Percentiles rank a stretch among this genome's conserved stretches.
phyloP scores from a whole-genome alignment of 768 basidiomycete genomes.

The Naganishia kalamii region DNA sequence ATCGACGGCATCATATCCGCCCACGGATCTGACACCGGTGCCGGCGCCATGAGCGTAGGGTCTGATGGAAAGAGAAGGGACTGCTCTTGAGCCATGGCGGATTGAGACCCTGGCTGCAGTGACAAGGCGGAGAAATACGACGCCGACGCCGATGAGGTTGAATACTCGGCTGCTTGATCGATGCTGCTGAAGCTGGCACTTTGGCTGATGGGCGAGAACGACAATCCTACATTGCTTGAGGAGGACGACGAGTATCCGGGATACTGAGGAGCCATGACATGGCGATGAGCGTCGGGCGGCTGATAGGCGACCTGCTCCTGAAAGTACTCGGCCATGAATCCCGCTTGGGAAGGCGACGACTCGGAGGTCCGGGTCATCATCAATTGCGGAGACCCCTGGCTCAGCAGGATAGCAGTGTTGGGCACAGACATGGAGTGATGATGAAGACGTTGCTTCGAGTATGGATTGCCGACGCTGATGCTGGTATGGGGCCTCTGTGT shows the following conservation, averaged over 20 bases:
- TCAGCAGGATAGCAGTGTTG: neutral
- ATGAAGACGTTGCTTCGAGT: neutral
- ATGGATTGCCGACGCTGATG: neutral
- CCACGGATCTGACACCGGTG: neutral
- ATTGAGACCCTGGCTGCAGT: neutral
- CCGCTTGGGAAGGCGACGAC: neutral
- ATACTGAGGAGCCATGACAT: too few species aligned
- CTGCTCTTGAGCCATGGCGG: neutral
- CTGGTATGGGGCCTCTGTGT: neutral
- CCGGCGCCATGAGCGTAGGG: neutral
- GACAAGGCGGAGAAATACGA: neutral
- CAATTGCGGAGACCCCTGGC: neutral
- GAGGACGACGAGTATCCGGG: neutral
- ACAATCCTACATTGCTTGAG: neutral
- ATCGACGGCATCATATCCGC: slow-evolving; percentile 14
- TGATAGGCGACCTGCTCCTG: neutral
- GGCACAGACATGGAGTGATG: slow-evolving; percentile 1
- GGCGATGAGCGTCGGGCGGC: too few species aligned
- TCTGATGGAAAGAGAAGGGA: neutral
- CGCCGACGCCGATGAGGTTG: neutral
- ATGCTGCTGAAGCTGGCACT: neutral
- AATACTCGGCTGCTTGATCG: neutral
- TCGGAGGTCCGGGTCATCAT: neutral
- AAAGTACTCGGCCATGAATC: too few species aligned
- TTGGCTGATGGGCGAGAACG: neutral